These are phyloP conservation scores for Bjerkandera adusta DNA, from an alignment of 1,284 basidiomycete species.

Conservation along the genomic window DNA sequence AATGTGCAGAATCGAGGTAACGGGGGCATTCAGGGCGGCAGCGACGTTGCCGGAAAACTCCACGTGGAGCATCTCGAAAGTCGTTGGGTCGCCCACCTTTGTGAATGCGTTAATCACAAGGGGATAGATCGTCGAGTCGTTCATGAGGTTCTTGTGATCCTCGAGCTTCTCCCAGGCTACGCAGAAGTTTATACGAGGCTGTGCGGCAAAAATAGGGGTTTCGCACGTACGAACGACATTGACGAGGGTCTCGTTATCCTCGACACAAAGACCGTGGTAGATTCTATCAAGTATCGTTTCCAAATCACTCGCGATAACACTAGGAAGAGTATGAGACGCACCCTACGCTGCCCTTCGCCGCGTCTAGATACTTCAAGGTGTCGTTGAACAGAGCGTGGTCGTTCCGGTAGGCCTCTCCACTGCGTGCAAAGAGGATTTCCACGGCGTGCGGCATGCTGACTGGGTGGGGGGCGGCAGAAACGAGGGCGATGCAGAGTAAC, in stretches of 20 bases:
- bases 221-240: not conserved
- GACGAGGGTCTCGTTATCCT: not conserved
- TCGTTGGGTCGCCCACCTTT: not conserved
- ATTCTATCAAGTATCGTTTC: not conserved
- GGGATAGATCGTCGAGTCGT: not conserved
- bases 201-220: not conserved
- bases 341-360: slow-evolving; percentile 2
- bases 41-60: not conserved
- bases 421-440: not conserved
- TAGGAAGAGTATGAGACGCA: not conserved
- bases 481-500: too few species aligned
- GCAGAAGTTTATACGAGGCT: not conserved
- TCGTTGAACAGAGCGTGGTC: not conserved
- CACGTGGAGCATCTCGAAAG: not conserved
- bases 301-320: not conserved
- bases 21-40: not conserved
- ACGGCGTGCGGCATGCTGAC: not conserved
- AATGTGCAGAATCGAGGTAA: not conserved
- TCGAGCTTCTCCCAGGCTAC: not conserved
- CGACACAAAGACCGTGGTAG: not conserved
- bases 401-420: not conserved
- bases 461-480: not conserved
- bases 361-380: not conserved
- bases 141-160: not conserved
- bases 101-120: not conserved